Base-by-base conservation (phyloP, 2,329 filamentous ascomycete species). In the Exophiala viscosa region DNA sequence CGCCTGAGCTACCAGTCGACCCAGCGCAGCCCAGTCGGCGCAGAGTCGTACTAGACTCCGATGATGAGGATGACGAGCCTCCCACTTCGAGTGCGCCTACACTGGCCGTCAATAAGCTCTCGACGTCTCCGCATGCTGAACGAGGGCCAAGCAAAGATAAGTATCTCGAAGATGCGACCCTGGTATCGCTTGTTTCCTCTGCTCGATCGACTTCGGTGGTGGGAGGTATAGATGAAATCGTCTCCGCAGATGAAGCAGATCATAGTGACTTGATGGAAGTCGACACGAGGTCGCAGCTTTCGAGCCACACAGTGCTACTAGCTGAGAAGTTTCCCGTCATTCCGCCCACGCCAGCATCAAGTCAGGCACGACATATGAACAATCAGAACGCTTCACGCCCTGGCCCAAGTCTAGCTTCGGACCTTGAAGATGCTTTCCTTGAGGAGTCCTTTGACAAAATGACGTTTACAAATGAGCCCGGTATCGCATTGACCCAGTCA, bases 51-150 rank as follows among this genome's bases (percentile, higher is more conserved):
- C 18, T 49, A 10, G 54, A 60, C 10, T 57, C 59, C 4, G 59
- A 61, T 23, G 59, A 57, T 40, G 59, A 59, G 9, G 54, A 57
- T 15, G 54, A 54, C 17, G 54, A 48, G 20, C 36, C 42, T 6
- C 35, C 50, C 28, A 7, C 11, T 9, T 32, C 10, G 18, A 42
- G 14, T 9, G n/a, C 40, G 18, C 5, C 40, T 5, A 13, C 6
- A 18, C 38, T 11, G 8, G 8, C 38, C 14, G 5, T 4, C 14
- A 15, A 3, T 11, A 40, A 40, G 15, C 23, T 28, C 5, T 28
- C 23, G 8, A 28, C 23, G 23, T 7, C 36, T 14, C 36, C 3
- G n/a, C 3, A 39, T 14, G 18, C 15, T 15, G 13, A 14, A 17
- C 14, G 36, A 39, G 5, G 36, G 18, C 18, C 8, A 40, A 15